These are phyloP conservation scores for Lentinula novae-zelandiae DNA, from an alignment of 1,284 basidiomycete genomes.

Conservation along the genomic window DNA sequence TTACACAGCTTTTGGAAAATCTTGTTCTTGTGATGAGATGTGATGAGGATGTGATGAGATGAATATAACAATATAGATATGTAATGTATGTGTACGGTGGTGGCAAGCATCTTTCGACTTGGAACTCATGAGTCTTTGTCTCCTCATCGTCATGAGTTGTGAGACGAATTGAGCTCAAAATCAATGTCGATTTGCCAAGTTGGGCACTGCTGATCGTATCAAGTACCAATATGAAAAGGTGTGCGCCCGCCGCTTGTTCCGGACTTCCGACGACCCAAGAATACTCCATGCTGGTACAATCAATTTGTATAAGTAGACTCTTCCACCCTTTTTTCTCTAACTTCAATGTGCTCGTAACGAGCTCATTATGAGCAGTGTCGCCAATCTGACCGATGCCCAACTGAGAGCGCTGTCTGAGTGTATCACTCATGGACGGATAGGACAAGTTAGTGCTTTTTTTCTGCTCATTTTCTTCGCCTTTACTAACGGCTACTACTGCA, in stretches of 20 bases:
- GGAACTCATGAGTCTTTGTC: too few species aligned
- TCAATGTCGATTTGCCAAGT: neutral
- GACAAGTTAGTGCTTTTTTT: neutral
- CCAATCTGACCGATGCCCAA: slow-evolving; percentile 3
- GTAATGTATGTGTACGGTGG: too few species aligned
- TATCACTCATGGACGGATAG: slow-evolving; percentile 1
- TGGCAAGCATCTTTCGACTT: too few species aligned
- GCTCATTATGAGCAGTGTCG: neutral
- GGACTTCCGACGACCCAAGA: neutral
- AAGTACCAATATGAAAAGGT: neutral
- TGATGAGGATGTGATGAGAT: too few species aligned
- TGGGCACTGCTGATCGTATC: neutral
- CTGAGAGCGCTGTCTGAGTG: neutral
- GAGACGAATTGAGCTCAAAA: too few species aligned
- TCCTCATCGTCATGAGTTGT: too few species aligned
- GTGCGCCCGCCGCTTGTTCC: neutral
- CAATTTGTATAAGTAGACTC: neutral
- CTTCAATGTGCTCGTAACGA: neutral
- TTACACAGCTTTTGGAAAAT: too few species aligned
- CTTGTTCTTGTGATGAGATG: too few species aligned
- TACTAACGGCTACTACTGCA: neutral
- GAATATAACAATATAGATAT: too few species aligned
- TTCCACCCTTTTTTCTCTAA: neutral
- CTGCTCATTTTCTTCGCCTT: neutral
- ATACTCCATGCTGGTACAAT: neutral